Evolutionary conservation across 345 rosid species (phyloP), one percentile per base, ranked within the genome.

Genomic region (Gossypium bickii): DNA sequence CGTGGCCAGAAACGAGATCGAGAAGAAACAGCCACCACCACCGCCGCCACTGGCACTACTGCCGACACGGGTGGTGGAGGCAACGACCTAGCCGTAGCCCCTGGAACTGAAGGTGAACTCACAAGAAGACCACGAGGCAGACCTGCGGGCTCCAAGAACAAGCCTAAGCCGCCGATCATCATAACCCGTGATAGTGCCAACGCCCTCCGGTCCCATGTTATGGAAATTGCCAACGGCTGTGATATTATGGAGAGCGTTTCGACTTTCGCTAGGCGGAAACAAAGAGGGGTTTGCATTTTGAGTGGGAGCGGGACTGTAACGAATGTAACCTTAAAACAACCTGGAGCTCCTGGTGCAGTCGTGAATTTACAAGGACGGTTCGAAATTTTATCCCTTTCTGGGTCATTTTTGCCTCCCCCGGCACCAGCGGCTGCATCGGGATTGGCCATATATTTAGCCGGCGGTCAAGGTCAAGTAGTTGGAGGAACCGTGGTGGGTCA

Each of bases 391-490:
- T 94, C 98, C 10, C 87, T 94, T 17, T 88, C 97, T 0, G 98
- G 98, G 0, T 92, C 97, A 13, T 90, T 92, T 75, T 82, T 94
- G 47, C 98, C 98, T 20, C 98, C 98, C 2, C 98, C 98, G 0
- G 98, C 97, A 2, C 98, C 98, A 11, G 89, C 94, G 9, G 94
- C 97, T 17, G 95, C 97, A 0, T 89, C 98, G 0, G 94, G 91
- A 65, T 79, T 94, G 80, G 90, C 97, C 7, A 87, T 94, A 55
- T 94, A 94, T 67, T 69, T 94, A 74, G 97, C 97, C 34, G 97
- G 97, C n/a, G 97, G 98, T 34, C 98, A 94, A 80, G 98, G 98
- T 3, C 98, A 92, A 34, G 97, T 94, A 15, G 90, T 94, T 6
- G 98, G 98, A n/a, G 98, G 98, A 15, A 86, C 89, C 49, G 94